Evolutionary conservation across 192 early-diverging fungal species (phyloP).

Genomic region (Phycomyces nitens): DNA sequence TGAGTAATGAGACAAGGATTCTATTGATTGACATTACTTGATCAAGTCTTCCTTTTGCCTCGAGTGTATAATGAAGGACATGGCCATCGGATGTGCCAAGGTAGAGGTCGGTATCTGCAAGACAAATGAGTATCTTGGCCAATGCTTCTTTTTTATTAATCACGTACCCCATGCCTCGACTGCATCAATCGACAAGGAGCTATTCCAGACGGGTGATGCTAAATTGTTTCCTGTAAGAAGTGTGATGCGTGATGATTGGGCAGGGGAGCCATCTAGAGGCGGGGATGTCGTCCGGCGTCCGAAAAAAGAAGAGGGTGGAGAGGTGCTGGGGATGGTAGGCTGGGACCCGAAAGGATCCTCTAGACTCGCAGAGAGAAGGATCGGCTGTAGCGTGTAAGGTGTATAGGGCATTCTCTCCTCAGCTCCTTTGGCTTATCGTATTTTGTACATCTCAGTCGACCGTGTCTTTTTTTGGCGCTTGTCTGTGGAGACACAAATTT

Average conservation of each 20-base stretch:
- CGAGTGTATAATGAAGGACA: conserved; percentile 63
- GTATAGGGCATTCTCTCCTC: conserved; percentile 33
- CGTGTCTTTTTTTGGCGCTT: not conserved
- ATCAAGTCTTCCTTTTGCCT: conserved; percentile 25
- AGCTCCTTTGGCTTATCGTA: not conserved
- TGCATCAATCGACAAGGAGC: conserved; percentile 42
- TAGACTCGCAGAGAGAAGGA: conserved; percentile 36
- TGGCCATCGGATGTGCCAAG: conserved; percentile 74
- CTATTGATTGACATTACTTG: conserved; percentile 8
- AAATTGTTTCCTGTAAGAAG: conserved; percentile 11
- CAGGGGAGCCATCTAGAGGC: conserved; percentile 1
- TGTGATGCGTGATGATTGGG: conserved; percentile 16
- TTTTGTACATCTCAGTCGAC: not conserved
- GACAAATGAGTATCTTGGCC: not conserved
- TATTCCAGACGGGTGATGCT: conserved; percentile 18
- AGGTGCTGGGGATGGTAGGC: conserved; percentile 15
- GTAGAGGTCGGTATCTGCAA: conserved; percentile 66
- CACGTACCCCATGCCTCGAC: conserved; percentile 48
- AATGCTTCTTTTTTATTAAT: not conserved
- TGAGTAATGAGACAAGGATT: not conserved
- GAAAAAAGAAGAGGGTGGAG: conserved; percentile 26
- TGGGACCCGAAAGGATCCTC: conserved; percentile 27
- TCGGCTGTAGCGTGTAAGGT: conserved; percentile 50
- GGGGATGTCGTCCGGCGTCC: conserved; percentile 22
- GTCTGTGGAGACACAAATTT: not conserved